Conservation (phyloP, 2,329 filamentous ascomycete genomes). For the Colletotrichum tropicale region DNA sequence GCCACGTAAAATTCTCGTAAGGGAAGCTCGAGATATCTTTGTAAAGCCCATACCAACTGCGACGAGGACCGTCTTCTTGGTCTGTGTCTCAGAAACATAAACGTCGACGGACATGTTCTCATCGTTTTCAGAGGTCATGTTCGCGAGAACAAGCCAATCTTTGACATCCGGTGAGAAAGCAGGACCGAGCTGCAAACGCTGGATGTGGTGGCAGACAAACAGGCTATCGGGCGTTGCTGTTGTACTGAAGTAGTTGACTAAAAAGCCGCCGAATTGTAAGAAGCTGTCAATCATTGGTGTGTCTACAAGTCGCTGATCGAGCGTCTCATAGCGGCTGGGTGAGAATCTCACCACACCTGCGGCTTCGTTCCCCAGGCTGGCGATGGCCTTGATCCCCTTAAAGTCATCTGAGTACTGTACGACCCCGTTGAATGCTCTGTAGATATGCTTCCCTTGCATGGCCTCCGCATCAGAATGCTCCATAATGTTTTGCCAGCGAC, state of each 20-base stretch:
- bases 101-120: not conserved
- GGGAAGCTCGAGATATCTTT: not conserved
- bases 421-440: not conserved
- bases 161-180: not conserved
- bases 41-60: not conserved
- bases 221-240: not conserved
- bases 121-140: not conserved
- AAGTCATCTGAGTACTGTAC: not conserved
- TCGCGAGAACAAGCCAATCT: not conserved
- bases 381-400: not conserved
- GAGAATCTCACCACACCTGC: not conserved
- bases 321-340: not conserved
- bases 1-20: not conserved
- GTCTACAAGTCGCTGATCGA: not conserved
- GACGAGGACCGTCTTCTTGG: not conserved
- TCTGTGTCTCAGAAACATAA: not conserved
- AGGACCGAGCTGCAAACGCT: not conserved
- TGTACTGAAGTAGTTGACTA: constrained; percentile 20
- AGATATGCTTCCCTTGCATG: constrained; percentile 2
- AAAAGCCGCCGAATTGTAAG: constrained; percentile 19
- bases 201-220: not conserved
- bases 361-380: not conserved
- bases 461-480: not conserved
- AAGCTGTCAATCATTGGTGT: constrained; percentile 11
- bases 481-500: not conserved